Percentiles rank a stretch among this genome's conserved stretches.
Conservation (phyloP, 116 monocot genomes). For the Iris pallida region DNA sequence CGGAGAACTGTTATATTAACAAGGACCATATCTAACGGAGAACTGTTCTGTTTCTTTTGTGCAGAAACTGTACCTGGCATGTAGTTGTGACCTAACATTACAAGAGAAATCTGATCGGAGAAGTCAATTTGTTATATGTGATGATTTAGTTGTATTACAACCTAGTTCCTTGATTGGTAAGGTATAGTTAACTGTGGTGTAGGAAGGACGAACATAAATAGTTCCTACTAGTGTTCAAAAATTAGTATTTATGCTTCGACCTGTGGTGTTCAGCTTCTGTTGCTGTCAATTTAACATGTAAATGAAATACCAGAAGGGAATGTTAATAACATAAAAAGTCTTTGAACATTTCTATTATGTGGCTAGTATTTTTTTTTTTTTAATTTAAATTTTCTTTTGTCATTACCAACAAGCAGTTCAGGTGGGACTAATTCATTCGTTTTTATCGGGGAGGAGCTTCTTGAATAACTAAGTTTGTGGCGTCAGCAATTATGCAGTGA, state of each 20-base stretch:
- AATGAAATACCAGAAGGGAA: conserved; percentile 5
- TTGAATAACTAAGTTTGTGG: too few relatives aligned
- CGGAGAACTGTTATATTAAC: too few relatives aligned
- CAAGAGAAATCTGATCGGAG: conserved; percentile 4
- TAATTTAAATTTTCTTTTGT: too few relatives aligned
- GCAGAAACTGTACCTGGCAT: not conserved
- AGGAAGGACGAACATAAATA: not conserved
- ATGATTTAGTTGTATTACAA: not conserved
- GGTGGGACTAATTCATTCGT: too few relatives aligned
- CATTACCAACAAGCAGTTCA: too few relatives aligned
- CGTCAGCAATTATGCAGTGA: too few relatives aligned
- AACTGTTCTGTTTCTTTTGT: not conserved
- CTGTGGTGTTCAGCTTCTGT: too few relatives aligned
- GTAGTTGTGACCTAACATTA: conserved; percentile 7
- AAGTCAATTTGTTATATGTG: not conserved
- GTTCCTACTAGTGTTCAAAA: not conserved
- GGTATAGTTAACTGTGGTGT: conserved; percentile 4
- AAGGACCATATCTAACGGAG: not conserved
- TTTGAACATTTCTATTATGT: not conserved
- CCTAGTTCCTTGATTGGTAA: not conserved
- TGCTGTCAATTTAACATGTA: conserved; percentile 12
- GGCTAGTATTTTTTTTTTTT: too few relatives aligned
- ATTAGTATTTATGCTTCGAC: too few relatives aligned
- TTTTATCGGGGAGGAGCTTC: too few relatives aligned
- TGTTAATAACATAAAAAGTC: not conserved